phyloP scores from a whole-genome alignment of 2,329 filamentous ascomycete species.

The Pleurostoma richardsiae region DNA sequence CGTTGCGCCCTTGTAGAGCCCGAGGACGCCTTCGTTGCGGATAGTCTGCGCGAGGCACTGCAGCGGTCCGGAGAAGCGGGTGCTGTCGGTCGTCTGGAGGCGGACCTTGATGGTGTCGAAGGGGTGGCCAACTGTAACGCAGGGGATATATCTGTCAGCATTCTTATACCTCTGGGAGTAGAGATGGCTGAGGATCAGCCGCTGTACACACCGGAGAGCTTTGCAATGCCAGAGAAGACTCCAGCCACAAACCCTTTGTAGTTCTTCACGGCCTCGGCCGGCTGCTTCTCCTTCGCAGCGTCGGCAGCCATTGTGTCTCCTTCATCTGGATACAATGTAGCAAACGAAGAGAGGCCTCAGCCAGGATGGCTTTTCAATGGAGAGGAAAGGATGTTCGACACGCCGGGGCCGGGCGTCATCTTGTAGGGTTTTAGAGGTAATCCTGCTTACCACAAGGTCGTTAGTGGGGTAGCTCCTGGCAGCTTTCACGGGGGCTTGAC shows the following conservation, averaged over 20 bases:
- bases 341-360: no score
- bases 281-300: conserved; percentile 20
- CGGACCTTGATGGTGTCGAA: conserved; percentile 98
- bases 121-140: conserved; percentile 54
- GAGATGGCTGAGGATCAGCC: background rate
- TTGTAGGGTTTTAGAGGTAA: no score
- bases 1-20: conserved; percentile 90
- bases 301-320: conserved; percentile 7
- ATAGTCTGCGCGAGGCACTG: conserved; percentile 83
- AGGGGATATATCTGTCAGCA: background rate
- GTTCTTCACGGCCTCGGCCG: conserved; percentile 39
- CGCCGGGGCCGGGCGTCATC: conserved; percentile 2
- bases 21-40: conserved; percentile 75
- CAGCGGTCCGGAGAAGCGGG: conserved; percentile 79
- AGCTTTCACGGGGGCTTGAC: no score
- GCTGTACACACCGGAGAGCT: conserved; percentile 64
- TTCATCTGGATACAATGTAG: background rate
- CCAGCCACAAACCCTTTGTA: conserved; percentile 98
- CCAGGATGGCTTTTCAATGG: no score
- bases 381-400: no score
- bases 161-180: background rate
- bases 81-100: conserved; percentile 74
- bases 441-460: no score
- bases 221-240: conserved; percentile 91
- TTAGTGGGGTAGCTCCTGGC: no score